Conservation (phyloP, 768 basidiomycete genomes). For the Phaffia australis region DNA sequence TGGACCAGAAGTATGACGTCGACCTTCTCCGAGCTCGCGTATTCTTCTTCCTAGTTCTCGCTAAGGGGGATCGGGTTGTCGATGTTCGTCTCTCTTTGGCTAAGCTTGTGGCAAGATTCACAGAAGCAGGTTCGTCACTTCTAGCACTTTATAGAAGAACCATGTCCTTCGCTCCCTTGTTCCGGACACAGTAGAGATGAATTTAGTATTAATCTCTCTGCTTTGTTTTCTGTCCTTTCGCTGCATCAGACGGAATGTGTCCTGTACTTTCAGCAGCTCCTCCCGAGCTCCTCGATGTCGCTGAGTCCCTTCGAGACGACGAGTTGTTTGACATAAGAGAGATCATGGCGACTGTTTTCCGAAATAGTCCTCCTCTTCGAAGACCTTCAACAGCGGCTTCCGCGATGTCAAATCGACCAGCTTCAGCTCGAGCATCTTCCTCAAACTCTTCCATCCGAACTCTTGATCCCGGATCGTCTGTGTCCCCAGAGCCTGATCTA, state of each 20-base stretch:
- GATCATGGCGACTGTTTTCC: conserved; percentile 15
- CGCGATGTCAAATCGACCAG: neutral
- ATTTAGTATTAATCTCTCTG: neutral
- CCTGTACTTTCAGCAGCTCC: conserved; percentile 5
- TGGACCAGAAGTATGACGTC: conserved; percentile 49
- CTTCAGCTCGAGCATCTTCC: conserved; percentile 1
- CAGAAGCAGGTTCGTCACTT: conserved; percentile 28
- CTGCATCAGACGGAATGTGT: conserved; percentile 11
- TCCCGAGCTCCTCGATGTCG: conserved; percentile 4
- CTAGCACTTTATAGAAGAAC: neutral
- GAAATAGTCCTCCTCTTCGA: conserved; percentile 6
- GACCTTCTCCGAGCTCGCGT: conserved; percentile 57
- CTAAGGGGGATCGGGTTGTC: conserved; percentile 58
- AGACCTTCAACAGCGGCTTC: conserved; percentile 3
- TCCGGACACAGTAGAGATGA: no score
- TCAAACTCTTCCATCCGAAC: neutral
- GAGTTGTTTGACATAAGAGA: conserved; percentile 20
- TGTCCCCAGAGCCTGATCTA: neutral
- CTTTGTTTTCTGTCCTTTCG: neutral
- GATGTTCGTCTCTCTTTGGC: conserved; percentile 80
- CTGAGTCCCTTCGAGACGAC: conserved; percentile 16
- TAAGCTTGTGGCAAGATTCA: conserved; percentile 50
- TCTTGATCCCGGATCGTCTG: neutral
- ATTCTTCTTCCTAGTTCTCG: conserved; percentile 38
- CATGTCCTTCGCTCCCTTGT: no score